Percentiles rank a stretch among this genome's conserved stretches.
phyloP scores from a whole-genome alignment of 345 rosid species.

The Cochlearia excelsa region DNA sequence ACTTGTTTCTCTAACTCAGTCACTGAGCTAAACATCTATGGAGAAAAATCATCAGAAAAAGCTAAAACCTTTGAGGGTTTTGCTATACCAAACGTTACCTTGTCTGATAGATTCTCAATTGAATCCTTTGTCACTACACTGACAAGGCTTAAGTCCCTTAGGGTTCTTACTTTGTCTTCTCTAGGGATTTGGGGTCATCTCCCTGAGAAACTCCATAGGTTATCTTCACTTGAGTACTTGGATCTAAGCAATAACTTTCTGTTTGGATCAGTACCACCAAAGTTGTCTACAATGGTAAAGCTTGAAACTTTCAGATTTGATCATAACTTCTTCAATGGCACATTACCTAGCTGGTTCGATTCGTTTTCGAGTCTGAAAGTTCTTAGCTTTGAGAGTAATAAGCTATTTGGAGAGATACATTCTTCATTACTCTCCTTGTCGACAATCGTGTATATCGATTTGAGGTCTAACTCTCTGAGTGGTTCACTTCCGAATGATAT shows the following conservation, averaged over 20 bases:
- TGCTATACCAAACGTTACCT: constrained; percentile 44
- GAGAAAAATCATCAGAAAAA: constrained; percentile 44
- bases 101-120: constrained; percentile 58
- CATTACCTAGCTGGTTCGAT: constrained; percentile 55
- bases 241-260: constrained; percentile 67
- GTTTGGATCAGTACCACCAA: constrained; percentile 63
- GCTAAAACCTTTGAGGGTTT: constrained; percentile 42
- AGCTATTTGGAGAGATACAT: constrained; percentile 47
- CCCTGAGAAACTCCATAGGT: constrained; percentile 65
- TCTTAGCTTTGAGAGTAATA: constrained; percentile 53
- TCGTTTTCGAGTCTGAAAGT: constrained; percentile 47
- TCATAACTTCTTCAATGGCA: constrained; percentile 60
- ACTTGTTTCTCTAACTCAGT: constrained; percentile 55
- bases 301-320: constrained; percentile 53
- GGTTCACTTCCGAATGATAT: constrained; percentile 53
- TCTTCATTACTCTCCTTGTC: constrained; percentile 51
- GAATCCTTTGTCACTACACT: constrained; percentile 70
- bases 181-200: constrained; percentile 78
- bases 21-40: constrained; percentile 51
- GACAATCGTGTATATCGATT: constrained; percentile 50
- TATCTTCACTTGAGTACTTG: constrained; percentile 58
- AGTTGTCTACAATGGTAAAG: constrained; percentile 58
- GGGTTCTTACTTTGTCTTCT: constrained; percentile 56
- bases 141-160: constrained; percentile 51
- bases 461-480: constrained; percentile 52